Conservation (phyloP, 176 grass and related monocot genomes). For the Lolium rigidum region DNA sequence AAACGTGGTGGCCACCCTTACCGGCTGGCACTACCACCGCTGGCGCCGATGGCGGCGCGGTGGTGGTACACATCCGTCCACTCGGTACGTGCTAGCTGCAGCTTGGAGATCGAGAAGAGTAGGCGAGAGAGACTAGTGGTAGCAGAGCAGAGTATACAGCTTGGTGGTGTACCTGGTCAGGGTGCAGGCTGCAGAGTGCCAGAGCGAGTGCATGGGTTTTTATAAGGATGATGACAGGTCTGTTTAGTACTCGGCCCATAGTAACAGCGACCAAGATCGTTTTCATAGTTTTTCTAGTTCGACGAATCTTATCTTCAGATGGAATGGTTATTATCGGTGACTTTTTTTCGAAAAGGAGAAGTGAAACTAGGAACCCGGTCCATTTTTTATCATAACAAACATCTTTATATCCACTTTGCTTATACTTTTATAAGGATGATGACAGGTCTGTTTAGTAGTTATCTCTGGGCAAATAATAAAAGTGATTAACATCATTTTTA, state of each 20-base stretch:
- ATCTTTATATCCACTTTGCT: too few species aligned
- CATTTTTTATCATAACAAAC: too few species aligned
- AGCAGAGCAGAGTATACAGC: constrained; percentile 21
- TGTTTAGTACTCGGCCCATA: not conserved
- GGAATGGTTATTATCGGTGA: too few species aligned
- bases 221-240: constrained; percentile 46
- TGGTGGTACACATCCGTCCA: constrained; percentile 62
- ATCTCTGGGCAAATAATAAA: too few species aligned
- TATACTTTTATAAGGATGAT: too few species aligned
- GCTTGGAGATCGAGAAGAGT: constrained; percentile 20
- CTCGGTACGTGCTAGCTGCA: not conserved
- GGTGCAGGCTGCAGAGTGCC: constrained; percentile 21
- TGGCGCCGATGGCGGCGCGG: constrained; percentile 26
- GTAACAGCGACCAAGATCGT: too few species aligned
- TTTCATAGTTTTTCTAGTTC: too few species aligned
- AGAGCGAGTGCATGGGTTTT: constrained; percentile 39
- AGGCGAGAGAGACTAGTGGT: constrained; percentile 28
- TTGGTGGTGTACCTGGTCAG: constrained; percentile 40
- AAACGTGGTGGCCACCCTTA: constrained; percentile 50
- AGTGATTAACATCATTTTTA: too few species aligned
- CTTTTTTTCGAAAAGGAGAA: too few species aligned
- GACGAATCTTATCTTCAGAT: too few species aligned
- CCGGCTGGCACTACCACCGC: not conserved
- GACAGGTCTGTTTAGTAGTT: too few species aligned
- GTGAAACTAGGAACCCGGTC: too few species aligned